A percentile compares a stretch with the other conserved stretches of the same genome.
These are phyloP conservation scores for Schizonepeta tenuifolia DNA, from an alignment of 257 asterid genomes.

Conservation along the genomic window DNA sequence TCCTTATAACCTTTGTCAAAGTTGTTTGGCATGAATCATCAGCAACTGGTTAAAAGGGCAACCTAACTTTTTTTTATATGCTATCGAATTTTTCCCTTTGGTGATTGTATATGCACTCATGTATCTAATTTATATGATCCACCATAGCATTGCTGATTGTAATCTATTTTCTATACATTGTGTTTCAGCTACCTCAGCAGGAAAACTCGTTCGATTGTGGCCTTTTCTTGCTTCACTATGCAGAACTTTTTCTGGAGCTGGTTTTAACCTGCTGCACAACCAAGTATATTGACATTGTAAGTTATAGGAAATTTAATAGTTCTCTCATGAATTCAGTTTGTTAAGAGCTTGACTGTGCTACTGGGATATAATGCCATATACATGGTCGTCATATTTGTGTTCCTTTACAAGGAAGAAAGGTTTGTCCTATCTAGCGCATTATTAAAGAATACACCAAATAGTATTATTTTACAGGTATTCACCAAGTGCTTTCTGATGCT, in stretches of 20 bases:
- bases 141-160: slow-evolving; percentile 23
- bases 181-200: slow-evolving; percentile 88
- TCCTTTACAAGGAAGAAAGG: slow-evolving; percentile 8
- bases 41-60: slow-evolving; percentile 6
- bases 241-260: slow-evolving; percentile 75
- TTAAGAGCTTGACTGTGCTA: slow-evolving; percentile 4
- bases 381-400: neutral
- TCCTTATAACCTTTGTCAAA: neutral
- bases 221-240: slow-evolving; percentile 86
- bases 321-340: slow-evolving; percentile 8
- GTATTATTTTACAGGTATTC: neutral
- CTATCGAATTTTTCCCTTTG: slow-evolving; percentile 18
- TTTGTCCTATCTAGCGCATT: neutral
- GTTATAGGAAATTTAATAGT: slow-evolving; percentile 37
- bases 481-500: slow-evolving; percentile 3
- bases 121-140: neutral
- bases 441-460: neutral
- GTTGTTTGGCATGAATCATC: neutral
- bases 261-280: slow-evolving; percentile 47
- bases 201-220: slow-evolving; percentile 90
- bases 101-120: slow-evolving; percentile 16
- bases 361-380: neutral
- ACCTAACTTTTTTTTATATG: slow-evolving; percentile 3
- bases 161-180: slow-evolving; percentile 22
- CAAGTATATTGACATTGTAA: slow-evolving; percentile 53